Percentiles rank a stretch among this genome's conserved stretches.
phyloP scores from a whole-genome alignment of 1,139 yeast species.

The Suhomyces terraborum region DNA sequence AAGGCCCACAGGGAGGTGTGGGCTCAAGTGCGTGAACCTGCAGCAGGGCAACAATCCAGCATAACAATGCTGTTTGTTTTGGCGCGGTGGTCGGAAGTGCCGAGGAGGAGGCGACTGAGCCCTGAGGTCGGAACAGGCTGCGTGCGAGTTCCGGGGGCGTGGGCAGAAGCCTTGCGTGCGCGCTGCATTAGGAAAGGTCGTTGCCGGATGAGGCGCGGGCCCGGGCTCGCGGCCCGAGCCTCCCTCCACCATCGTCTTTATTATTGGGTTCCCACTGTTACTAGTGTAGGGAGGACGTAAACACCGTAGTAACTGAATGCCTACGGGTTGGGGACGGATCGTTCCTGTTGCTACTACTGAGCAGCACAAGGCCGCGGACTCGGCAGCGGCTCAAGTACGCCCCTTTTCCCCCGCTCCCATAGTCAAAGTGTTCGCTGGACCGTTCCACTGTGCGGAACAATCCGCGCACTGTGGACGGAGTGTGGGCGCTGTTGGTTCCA shows the following conservation, averaged over 20 bases:
- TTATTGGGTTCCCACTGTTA: neutral
- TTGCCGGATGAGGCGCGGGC: neutral
- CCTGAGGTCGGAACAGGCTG: neutral
- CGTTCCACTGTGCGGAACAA: too few species aligned
- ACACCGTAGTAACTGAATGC: too few species aligned
- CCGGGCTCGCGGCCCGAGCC: neutral
- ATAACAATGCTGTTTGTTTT: neutral
- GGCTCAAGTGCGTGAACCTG: conserved; percentile 1
- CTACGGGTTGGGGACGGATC: too few species aligned
- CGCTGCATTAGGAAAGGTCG: neutral
- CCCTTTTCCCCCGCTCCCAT: too few species aligned
- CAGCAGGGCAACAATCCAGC: conserved; percentile 1
- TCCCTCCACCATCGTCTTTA: too few species aligned
- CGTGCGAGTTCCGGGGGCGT: neutral
- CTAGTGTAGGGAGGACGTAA: neutral
- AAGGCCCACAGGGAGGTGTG: neutral
- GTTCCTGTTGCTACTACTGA: too few species aligned
- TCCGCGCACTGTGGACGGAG: too few species aligned
- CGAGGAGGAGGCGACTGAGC: neutral
- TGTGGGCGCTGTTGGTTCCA: too few species aligned
- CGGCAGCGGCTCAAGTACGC: too few species aligned
- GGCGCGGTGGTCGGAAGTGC: neutral
- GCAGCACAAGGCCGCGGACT: too few species aligned
- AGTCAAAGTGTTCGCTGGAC: too few species aligned
- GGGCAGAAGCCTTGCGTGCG: neutral